These are phyloP conservation scores for Metarhizium rileyi DNA, from an alignment of 2,329 filamentous ascomycete genomes.

Conservation along the genomic window DNA sequence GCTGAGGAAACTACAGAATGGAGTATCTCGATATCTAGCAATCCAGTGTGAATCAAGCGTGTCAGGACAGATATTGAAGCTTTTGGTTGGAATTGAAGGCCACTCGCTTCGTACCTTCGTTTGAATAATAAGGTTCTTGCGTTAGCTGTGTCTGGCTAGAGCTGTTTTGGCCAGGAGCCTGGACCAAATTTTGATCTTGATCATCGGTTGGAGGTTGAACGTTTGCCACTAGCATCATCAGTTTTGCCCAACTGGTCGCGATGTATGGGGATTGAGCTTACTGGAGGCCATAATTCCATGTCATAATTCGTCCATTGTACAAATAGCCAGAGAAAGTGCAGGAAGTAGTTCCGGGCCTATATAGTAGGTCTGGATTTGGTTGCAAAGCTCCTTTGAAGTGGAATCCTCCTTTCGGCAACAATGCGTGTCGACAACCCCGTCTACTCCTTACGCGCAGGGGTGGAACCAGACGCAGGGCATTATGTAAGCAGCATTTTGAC, in stretches of 20 bases:
- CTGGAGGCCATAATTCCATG: constrained; percentile 18
- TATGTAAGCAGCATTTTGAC: not conserved
- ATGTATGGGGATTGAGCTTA: constrained; percentile 10
- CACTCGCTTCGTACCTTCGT: constrained; percentile 39
- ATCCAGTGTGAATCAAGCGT: not conserved
- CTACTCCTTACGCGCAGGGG: not conserved
- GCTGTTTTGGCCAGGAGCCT: not conserved
- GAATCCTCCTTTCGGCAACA: not conserved
- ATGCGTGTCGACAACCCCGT: too few species aligned
- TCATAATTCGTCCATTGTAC: constrained; percentile 24
- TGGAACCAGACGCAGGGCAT: not conserved
- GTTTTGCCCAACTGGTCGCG: not conserved
- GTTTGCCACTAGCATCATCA: not conserved
- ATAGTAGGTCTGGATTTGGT: not conserved
- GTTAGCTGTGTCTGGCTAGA: not conserved
- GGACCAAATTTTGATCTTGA: not conserved
- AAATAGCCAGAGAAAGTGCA: not conserved
- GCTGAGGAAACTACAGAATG: constrained; percentile 67
- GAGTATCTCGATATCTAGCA: constrained; percentile 64
- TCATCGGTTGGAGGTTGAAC: not conserved
- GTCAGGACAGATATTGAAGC: constrained; percentile 1
- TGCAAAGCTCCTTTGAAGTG: not conserved
- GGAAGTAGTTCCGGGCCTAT: constrained; percentile 9
- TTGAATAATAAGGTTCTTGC: constrained; percentile 42
- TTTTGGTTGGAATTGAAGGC: not conserved